Evolutionary conservation across 139 green algal species (phyloP), one percentile per base, ranked within the genome.

Genomic region (Pycnococcus provasolii): DNA sequence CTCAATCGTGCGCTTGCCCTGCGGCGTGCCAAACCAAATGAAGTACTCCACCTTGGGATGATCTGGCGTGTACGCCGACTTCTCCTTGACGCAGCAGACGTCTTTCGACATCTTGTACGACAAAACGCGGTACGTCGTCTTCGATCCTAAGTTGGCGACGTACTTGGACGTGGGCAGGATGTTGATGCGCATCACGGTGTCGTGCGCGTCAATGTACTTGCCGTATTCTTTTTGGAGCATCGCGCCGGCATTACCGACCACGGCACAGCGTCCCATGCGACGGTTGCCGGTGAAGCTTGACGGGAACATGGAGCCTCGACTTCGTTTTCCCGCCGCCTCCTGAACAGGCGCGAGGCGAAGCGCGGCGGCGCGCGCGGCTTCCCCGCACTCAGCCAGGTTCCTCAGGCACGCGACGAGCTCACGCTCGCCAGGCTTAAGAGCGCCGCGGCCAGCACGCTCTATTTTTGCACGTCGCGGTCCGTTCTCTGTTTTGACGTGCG

Each of bases 81-180:
- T 42, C 57, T 51, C 45, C 37, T 62, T 58, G 46, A 74, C 46
- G 53, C 68, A 74, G 60, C 68, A 74, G 59, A 74, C 68, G 40
- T 74, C 68, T 45, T 74, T 74, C 11, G 59, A 45, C 48, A 74
- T 74, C 50, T 74, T 74, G 68, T 69, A 74, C 11, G 45, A 63
- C 60, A 74, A 3, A 3, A 74, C 68, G 9, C 68, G 60, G 40
- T 48, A 37, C 42, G 45, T 45, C 3, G 62, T 46, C 50, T 72
- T 73, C n/a, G 48, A 62, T 42, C 63, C 63, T 37, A 70, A 39
- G 11, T 70, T 70, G 40, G 26, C 63, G 39, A 62, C 63, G 3
- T 42, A 70, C 63, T 70, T 70, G n/a, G n/a, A 62, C 15, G 63
- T 70, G 15, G 63, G 63, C 13, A 70, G 63, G 13, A 58, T 58